phyloP scores from a whole-genome alignment of 2,329 filamentous ascomycete genomes.

The Pyricularia grisea region DNA sequence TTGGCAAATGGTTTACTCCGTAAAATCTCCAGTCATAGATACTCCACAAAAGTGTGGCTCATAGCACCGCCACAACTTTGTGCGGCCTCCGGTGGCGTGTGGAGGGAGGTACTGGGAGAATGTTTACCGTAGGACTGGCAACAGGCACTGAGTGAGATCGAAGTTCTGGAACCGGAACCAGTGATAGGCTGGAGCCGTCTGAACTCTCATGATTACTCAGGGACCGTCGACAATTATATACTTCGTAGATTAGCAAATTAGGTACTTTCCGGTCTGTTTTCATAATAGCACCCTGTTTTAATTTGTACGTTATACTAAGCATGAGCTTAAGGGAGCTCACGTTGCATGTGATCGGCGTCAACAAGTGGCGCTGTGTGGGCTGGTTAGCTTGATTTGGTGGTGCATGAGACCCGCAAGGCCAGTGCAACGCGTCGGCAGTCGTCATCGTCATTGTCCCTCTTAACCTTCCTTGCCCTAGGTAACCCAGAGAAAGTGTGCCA shows the following conservation, averaged over 20 bases:
- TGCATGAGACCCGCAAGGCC: not conserved
- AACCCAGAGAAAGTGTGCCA: not conserved
- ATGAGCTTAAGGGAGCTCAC: not conserved
- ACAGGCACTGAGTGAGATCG: too few species aligned
- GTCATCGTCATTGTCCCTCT: not conserved
- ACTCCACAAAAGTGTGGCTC: not conserved
- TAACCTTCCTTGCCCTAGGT: not conserved
- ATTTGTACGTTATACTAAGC: not conserved
- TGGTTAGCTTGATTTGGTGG: not conserved
- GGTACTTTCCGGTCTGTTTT: too few species aligned
- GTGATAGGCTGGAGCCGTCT: not conserved
- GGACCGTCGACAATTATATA: too few species aligned
- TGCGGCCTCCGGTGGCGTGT: not conserved
- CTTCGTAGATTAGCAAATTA: too few species aligned
- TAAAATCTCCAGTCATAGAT: not conserved
- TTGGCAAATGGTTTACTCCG: not conserved
- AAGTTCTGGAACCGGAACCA: too few species aligned
- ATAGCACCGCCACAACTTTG: not conserved
- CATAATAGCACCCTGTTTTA: too few species aligned
- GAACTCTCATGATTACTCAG: not conserved
- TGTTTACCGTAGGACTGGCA: too few species aligned
- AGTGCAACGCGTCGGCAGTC: conserved; percentile 3
- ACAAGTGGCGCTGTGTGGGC: not conserved
- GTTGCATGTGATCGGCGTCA: not conserved
- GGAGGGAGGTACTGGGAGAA: not conserved